These are phyloP conservation scores for Phytophthora podocarpi DNA, from an alignment of 352 stramenopile species.

Conservation along the genomic window DNA sequence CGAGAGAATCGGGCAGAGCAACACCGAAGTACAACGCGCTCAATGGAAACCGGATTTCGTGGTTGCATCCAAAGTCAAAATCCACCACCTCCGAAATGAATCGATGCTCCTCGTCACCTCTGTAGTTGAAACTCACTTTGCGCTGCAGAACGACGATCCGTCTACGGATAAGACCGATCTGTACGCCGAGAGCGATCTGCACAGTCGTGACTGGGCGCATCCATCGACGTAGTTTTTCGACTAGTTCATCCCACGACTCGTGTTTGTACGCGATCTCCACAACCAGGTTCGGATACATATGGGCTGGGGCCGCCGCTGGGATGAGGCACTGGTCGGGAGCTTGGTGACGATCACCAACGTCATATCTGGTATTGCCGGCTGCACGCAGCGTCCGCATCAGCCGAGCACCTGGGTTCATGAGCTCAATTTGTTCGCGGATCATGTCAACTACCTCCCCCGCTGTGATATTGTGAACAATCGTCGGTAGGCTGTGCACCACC, in stretches of 20 bases:
- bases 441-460: constrained; percentile 5
- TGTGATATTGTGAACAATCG: not conserved
- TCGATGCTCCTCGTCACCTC: not conserved
- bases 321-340: constrained; percentile 8
- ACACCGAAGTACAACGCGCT: not conserved
- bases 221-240: constrained; percentile 22
- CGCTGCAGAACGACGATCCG: constrained; percentile 10
- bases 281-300: constrained; percentile 7
- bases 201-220: constrained; percentile 16
- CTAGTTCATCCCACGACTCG: constrained; percentile 11
- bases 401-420: not conserved
- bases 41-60: not conserved
- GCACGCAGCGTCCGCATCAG: constrained; percentile 4
- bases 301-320: not conserved
- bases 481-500: constrained; percentile 7
- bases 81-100: not conserved
- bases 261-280: constrained; percentile 17
- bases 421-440: constrained; percentile 2
- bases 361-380: not conserved
- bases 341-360: constrained; percentile 23
- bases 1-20: not conserved
- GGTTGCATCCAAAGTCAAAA: constrained; percentile 1
- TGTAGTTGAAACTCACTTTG: constrained; percentile 3
- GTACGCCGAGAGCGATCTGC: constrained; percentile 19
- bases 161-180: constrained; percentile 2